Evolutionary conservation across 139 green algal species (phyloP).

Genomic region (Gonium pectorale): DNA sequence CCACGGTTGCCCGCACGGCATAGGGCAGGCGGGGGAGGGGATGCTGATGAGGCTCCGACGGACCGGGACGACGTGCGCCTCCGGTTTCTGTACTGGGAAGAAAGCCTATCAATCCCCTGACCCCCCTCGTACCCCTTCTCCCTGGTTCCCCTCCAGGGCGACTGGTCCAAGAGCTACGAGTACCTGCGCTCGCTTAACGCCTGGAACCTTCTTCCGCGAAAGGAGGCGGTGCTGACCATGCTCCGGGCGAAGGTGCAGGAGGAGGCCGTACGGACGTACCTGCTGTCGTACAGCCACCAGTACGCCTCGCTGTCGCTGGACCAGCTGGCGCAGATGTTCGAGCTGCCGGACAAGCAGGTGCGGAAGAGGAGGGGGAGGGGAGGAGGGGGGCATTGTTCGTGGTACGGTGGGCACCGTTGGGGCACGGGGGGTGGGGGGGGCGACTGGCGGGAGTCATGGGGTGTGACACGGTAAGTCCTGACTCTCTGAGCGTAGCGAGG

Average conservation of each 20-base stretch:
- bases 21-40: too few relatives aligned
- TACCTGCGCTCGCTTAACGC: constrained; percentile 76
- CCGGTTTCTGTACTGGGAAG: too few relatives aligned
- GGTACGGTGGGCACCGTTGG: too few relatives aligned
- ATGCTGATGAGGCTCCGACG: neutral
- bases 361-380: neutral
- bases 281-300: constrained; percentile 88
- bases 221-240: constrained; percentile 56
- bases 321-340: constrained; percentile 93
- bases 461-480: too few relatives aligned
- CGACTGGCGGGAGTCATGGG: too few relatives aligned
- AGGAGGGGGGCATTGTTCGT: too few relatives aligned
- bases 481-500: too few relatives aligned
- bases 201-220: constrained; percentile 87
- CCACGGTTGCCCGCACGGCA: too few relatives aligned
- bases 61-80: too few relatives aligned
- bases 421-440: too few relatives aligned
- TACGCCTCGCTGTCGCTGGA: constrained; percentile 90
- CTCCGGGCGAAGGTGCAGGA: constrained; percentile 81
- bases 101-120: too few relatives aligned
- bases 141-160: constrained; percentile 60
- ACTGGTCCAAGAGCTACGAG: constrained; percentile 85
- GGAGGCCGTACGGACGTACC: constrained; percentile 93
- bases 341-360: constrained; percentile 84
- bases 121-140: neutral